Conservation (phyloP, 306 rosid species). For the Cucurbita moschata region DNA sequence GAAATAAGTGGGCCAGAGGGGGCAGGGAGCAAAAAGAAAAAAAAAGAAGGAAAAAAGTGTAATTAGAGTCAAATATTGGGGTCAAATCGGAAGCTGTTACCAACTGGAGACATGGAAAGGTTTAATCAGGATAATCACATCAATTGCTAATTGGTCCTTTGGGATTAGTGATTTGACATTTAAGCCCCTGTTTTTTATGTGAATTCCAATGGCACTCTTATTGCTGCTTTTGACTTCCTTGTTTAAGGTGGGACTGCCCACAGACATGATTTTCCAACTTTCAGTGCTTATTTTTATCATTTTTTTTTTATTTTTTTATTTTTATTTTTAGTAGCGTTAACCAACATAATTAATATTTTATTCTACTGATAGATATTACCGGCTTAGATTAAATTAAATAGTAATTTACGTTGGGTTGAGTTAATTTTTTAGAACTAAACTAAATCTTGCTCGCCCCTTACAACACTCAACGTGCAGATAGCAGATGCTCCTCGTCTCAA, state of each 20-base stretch:
- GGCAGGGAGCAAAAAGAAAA: not conserved
- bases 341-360: not conserved
- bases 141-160: not conserved
- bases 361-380: not conserved
- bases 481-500: no score
- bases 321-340: not conserved
- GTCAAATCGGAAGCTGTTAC: conserved; percentile 40
- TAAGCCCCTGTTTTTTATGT: not conserved
- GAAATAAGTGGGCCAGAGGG: conserved; percentile 16
- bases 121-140: conserved; percentile 23
- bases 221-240: conserved; percentile 12
- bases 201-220: conserved; percentile 20
- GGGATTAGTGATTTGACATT: conserved; percentile 25
- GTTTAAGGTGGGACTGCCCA: conserved; percentile 21
- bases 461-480: no score
- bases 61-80: conserved; percentile 20
- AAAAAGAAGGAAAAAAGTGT: not conserved
- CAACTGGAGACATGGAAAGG: conserved; percentile 30
- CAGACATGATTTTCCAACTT: conserved; percentile 20
- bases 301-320: not conserved
- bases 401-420: no score
- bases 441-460: no score
- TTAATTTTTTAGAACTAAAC: no score
- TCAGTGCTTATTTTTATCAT: not conserved
- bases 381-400: no score